These are phyloP conservation scores for Phytophthora pini DNA, from an alignment of 352 stramenopile species.

Conservation along the genomic window DNA sequence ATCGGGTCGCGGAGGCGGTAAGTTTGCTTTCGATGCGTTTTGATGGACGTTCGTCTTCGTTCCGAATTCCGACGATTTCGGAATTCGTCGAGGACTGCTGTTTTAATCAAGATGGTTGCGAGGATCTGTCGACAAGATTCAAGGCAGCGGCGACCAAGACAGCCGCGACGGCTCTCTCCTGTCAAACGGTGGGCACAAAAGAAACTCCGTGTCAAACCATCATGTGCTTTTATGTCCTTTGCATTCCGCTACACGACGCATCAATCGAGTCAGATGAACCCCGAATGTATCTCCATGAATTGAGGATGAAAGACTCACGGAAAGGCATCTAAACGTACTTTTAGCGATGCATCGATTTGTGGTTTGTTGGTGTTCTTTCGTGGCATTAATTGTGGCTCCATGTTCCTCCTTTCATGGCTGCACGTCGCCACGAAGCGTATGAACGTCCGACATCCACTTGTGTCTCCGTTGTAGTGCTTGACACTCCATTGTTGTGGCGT, in stretches of 20 bases:
- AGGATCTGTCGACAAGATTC: slow-evolving; percentile 29
- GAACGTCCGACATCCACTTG: slow-evolving; percentile 2
- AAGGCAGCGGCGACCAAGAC: slow-evolving; percentile 7
- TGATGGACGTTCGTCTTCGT: neutral
- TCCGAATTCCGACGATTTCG: neutral
- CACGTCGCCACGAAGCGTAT: slow-evolving; percentile 3
- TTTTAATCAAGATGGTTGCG: slow-evolving; percentile 10
- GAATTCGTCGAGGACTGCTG: slow-evolving; percentile 20
- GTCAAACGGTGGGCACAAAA: slow-evolving; percentile 32
- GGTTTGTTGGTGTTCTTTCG: neutral
- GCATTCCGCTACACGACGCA: slow-evolving; percentile 1
- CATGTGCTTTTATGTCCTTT: slow-evolving; percentile 4
- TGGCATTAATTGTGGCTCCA: slow-evolving; percentile 9
- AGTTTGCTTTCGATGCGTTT: slow-evolving; percentile 1
- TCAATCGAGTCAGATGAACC: slow-evolving; percentile 18
- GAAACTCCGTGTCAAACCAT: slow-evolving; percentile 20
- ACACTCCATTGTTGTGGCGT: slow-evolving; percentile 16
- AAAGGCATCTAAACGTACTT: slow-evolving; percentile 3
- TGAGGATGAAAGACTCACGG: slow-evolving; percentile 1
- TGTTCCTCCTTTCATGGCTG: neutral
- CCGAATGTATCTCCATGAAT: slow-evolving; percentile 1
- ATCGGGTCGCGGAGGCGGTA: neutral
- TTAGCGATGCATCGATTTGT: neutral
- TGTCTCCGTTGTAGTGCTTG: too few relatives aligned
- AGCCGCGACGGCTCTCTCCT: slow-evolving; percentile 21